Evolutionary conservation across 2,329 filamentous ascomycete species (phyloP).

Genomic region (Juglanconis sp.): DNA sequence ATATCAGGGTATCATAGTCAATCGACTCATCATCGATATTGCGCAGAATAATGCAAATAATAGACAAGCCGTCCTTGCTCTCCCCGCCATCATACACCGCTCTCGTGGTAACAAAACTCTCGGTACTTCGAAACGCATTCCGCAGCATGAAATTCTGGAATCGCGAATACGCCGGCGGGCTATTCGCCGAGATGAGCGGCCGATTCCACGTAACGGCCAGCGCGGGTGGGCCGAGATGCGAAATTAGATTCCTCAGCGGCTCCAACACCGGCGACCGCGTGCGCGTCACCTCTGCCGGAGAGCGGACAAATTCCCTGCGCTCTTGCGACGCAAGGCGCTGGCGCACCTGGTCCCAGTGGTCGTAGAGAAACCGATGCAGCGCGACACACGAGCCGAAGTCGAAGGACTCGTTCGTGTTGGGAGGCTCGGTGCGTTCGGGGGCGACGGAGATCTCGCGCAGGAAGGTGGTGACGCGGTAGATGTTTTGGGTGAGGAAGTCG

Average conservation of each 20-base stretch:
- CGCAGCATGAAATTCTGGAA: constrained; percentile 73
- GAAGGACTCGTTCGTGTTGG: constrained; percentile 48
- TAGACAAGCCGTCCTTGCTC: constrained; percentile 67
- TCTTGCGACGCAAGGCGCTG: constrained; percentile 62
- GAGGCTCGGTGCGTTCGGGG: constrained; percentile 42
- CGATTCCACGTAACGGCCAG: constrained; percentile 68
- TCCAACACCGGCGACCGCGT: constrained; percentile 57
- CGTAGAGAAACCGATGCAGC: constrained; percentile 66
- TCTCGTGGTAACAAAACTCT: constrained; percentile 61
- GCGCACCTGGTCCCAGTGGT: constrained; percentile 68
- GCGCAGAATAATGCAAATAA: constrained; percentile 66
- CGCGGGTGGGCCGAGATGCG: constrained; percentile 64
- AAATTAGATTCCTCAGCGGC: constrained; percentile 58
- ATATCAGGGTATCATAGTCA: constrained; percentile 63
- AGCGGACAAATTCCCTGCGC: constrained; percentile 53
- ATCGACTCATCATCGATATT: constrained; percentile 64
- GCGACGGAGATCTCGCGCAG: constrained; percentile 63
- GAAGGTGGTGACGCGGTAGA: constrained; percentile 65
- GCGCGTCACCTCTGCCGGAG: constrained; percentile 49
- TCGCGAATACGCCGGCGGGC: constrained; percentile 60
- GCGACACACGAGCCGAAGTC: constrained; percentile 71
- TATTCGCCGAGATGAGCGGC: constrained; percentile 62
- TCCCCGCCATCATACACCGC: constrained; percentile 70
- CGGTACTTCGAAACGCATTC: constrained; percentile 63
- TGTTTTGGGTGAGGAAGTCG: constrained; percentile 65